Percentiles rank a stretch among this genome's conserved stretches.
These are phyloP conservation scores for Blastobotrys attinorum DNA, from an alignment of 805 yeast species.

Conservation along the genomic window DNA sequence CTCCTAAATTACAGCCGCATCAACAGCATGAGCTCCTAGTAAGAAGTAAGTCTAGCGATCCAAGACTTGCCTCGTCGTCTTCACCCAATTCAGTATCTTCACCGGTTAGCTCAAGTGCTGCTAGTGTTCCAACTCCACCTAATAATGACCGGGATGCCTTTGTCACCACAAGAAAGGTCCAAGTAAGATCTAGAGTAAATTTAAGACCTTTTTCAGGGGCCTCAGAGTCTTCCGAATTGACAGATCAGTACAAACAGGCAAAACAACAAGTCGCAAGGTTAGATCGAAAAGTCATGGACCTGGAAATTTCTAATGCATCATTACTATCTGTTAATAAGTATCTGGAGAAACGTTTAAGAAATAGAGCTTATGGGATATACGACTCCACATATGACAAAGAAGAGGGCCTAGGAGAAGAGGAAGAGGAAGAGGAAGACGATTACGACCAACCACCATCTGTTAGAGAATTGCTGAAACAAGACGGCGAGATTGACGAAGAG, in stretches of 20 bases:
- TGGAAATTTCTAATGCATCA: slow-evolving; percentile 26
- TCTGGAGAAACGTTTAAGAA: slow-evolving; percentile 20
- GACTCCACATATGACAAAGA: background rate
- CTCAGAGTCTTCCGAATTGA: no score
- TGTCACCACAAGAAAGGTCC: no score
- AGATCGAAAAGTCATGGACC: slow-evolving; percentile 23
- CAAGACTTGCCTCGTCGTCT: no score
- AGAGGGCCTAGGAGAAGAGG: background rate
- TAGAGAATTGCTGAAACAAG: background rate
- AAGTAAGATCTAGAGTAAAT: no score
- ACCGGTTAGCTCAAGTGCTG: no score
- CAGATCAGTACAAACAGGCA: background rate
- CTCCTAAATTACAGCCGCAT: no score
- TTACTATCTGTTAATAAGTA: slow-evolving; percentile 21
- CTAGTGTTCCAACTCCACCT: no score
- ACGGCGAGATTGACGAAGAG: background rate
- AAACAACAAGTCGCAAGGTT: slow-evolving; percentile 8
- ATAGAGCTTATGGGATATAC: slow-evolving; percentile 2
- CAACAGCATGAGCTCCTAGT: no score
- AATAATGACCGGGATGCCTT: no score
- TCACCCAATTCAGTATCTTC: no score
- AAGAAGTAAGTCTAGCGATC: no score
- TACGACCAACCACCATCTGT: background rate
- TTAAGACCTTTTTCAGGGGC: no score
- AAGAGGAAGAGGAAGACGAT: background rate